phyloP scores from a whole-genome alignment of 306 rosid genomes.

The Vicia sativa region DNA sequence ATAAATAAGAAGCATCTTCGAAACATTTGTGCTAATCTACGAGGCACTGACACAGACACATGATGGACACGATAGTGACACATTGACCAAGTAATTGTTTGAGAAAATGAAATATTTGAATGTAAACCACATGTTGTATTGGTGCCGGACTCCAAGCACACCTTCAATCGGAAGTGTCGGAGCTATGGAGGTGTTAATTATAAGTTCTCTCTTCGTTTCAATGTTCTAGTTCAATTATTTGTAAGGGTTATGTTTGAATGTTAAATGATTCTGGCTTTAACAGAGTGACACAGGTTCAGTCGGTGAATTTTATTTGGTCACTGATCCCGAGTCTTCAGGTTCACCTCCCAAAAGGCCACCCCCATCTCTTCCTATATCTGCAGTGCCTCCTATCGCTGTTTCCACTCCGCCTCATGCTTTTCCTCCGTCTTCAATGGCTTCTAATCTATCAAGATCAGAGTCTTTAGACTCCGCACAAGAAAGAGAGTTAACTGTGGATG shows the following conservation, averaged over 20 bases:
- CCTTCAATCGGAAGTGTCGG: neutral
- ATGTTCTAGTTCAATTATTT: slow-evolving; percentile 34
- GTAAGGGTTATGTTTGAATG: slow-evolving; percentile 39
- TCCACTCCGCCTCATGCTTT: slow-evolving; percentile 53
- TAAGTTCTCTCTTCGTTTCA: neutral
- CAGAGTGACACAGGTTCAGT: slow-evolving; percentile 82
- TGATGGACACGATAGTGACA: neutral
- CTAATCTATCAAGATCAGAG: slow-evolving; percentile 73
- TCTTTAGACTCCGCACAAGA: slow-evolving; percentile 76
- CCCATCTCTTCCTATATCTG: slow-evolving; percentile 66
- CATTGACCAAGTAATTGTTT: neutral
- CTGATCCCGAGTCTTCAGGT: slow-evolving; percentile 76
- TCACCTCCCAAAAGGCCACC: slow-evolving; percentile 95
- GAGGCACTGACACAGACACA: neutral
- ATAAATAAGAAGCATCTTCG: slow-evolving; percentile 26
- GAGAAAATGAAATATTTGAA: slow-evolving; percentile 3
- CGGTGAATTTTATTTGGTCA: slow-evolving; percentile 87
- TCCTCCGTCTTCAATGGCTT: slow-evolving; percentile 54
- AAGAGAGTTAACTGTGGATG: slow-evolving; percentile 88
- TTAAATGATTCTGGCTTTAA: slow-evolving; percentile 48
- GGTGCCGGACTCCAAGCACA: neutral
- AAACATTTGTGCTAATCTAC: neutral
- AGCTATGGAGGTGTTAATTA: neutral
- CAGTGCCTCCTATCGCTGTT: slow-evolving; percentile 48
- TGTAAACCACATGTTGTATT: neutral